These are phyloP conservation scores for Trapa bicornis DNA, from an alignment of 345 rosid genomes.

Conservation along the genomic window DNA sequence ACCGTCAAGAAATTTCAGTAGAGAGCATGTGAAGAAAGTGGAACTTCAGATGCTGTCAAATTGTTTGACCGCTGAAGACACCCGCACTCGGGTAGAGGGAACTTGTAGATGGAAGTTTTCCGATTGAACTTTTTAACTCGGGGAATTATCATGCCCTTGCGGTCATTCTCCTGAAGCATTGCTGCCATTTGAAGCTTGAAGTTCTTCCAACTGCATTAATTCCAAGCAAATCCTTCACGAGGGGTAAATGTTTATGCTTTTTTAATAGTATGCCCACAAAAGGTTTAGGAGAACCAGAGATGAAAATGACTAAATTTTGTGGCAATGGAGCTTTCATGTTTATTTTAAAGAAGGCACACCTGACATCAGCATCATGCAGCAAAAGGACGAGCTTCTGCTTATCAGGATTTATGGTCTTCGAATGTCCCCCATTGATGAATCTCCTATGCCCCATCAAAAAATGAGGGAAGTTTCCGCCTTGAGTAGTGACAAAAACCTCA, in stretches of 20 bases:
- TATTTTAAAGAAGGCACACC: conserved; percentile 24
- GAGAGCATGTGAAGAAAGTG: neutral
- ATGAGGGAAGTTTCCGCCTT: conserved; percentile 95
- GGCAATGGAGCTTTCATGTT: neutral
- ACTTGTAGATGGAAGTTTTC: conserved; percentile 70
- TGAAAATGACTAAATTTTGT: neutral
- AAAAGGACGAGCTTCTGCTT: conserved; percentile 68
- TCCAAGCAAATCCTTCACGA: neutral
- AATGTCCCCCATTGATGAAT: conserved; percentile 75
- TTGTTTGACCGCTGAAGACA: conserved; percentile 53
- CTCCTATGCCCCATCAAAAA: conserved; percentile 92
- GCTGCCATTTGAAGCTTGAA: conserved; percentile 54
- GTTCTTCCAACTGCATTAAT: conserved; percentile 57
- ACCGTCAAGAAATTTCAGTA: neutral
- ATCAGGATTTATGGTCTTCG: conserved; percentile 79
- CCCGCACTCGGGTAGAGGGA: conserved; percentile 77
- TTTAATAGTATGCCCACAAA: neutral
- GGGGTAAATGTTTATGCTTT: neutral
- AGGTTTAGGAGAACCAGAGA: neutral
- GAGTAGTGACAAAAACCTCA: conserved; percentile 85
- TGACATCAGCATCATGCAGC: conserved; percentile 58
- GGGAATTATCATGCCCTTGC: conserved; percentile 75
- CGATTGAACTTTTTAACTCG: conserved; percentile 68
- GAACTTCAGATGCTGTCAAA: conserved; percentile 12
- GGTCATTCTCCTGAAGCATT: conserved; percentile 74